These are phyloP conservation scores for Sporobolomyces pararoseus DNA, from an alignment of 768 basidiomycete genomes.

Conservation along the genomic window DNA sequence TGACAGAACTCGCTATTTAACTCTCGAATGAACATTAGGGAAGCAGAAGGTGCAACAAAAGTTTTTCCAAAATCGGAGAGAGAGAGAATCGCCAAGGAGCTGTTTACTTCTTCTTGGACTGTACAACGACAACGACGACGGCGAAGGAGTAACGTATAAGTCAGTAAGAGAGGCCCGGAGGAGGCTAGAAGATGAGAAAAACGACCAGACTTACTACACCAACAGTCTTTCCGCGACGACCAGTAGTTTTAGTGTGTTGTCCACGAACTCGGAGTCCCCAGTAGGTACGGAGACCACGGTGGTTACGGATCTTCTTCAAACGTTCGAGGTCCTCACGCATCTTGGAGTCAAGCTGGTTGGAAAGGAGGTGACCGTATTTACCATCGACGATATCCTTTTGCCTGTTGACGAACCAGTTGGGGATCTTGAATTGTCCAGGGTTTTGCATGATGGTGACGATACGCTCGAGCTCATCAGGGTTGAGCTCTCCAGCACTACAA, in stretches of 20 bases:
- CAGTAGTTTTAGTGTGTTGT: constrained; percentile 99
- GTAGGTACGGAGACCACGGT: constrained; percentile 75
- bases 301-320: constrained; percentile 97
- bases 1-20: no score
- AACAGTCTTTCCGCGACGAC: constrained; percentile 52
- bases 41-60: no score
- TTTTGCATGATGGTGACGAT: constrained; percentile 99
- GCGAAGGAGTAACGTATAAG: neutral
- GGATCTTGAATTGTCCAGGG: constrained; percentile 99
- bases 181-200: neutral
- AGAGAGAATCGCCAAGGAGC: neutral
- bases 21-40: no score
- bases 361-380: constrained; percentile 90
- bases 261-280: constrained; percentile 68
- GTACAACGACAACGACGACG: neutral
- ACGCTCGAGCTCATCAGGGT: constrained; percentile 98
- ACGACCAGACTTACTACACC: constrained; percentile 20
- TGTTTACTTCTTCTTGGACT: constrained; percentile 31
- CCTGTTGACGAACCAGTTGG: constrained; percentile 98
- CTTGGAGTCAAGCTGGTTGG: constrained; percentile 95
- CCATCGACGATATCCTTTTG: constrained; percentile 74
- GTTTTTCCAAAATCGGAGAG: neutral
- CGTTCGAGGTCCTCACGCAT: constrained; percentile 89
- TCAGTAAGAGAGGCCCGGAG: neutral
- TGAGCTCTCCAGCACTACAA: constrained; percentile 90